phyloP scores from a whole-genome alignment of 148 eudicot genomes.

The Polygonum maritimum region DNA sequence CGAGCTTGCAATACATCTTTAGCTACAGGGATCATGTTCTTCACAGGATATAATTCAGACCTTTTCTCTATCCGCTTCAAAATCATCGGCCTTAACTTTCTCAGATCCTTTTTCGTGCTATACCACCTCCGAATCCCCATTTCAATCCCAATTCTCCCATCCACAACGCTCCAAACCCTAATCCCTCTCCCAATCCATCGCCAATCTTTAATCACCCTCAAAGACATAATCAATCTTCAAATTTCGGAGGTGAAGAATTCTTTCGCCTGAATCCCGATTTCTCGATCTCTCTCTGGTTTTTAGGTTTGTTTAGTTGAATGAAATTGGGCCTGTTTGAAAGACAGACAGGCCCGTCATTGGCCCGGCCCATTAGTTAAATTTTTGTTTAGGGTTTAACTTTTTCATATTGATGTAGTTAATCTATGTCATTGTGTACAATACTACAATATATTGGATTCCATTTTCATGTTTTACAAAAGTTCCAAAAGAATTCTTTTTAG shows the following conservation, averaged over 20 bases:
- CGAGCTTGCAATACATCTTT: conserved; percentile 55
- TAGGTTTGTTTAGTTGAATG: too few relatives aligned
- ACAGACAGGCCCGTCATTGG: too few relatives aligned
- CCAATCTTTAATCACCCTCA: not conserved
- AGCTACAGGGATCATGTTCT: conserved; percentile 61
- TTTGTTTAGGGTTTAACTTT: too few relatives aligned
- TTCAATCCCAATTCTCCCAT: not conserved
- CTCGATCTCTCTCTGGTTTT: too few relatives aligned
- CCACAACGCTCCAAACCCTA: not conserved
- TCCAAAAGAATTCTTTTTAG: too few relatives aligned
- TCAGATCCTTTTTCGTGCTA: conserved; percentile 36
- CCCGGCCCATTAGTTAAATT: too few relatives aligned
- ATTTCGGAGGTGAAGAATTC: not conserved
- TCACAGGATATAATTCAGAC: conserved; percentile 49
- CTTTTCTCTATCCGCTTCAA: conserved; percentile 59
- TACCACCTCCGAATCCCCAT: not conserved
- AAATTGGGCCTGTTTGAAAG: too few relatives aligned
- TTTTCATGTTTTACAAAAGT: too few relatives aligned
- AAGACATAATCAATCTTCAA: not conserved
- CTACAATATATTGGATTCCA: too few relatives aligned
- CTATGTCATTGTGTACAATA: too few relatives aligned
- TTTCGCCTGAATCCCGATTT: too few relatives aligned
- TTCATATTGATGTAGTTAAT: too few relatives aligned
- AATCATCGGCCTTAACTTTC: conserved; percentile 69
- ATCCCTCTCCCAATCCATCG: not conserved